Evolutionary conservation across 2,329 filamentous ascomycete genomes (phyloP).

Genomic region (Fusarium udum): DNA sequence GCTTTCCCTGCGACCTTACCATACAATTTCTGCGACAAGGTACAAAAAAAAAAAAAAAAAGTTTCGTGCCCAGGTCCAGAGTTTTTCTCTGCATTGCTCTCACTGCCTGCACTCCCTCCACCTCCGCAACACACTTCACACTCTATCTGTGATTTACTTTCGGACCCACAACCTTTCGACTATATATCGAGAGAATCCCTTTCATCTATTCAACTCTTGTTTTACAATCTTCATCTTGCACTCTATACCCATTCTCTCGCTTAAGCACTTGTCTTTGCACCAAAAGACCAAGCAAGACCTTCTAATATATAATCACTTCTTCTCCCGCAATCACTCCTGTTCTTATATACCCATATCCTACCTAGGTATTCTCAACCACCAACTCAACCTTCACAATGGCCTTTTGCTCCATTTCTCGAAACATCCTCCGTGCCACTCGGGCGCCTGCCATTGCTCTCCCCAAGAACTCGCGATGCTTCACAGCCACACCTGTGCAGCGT

Average conservation of each 20-base stretch:
- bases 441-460: slow-evolving; percentile 42
- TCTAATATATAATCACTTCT: slow-evolving; percentile 17
- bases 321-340: not conserved
- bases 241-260: slow-evolving; percentile 6
- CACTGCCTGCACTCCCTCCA: slow-evolving; percentile 15
- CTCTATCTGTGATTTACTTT: slow-evolving; percentile 25
- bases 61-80: slow-evolving; percentile 28
- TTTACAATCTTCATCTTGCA: slow-evolving; percentile 14
- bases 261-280: not conserved
- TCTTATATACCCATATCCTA: slow-evolving; percentile 1
- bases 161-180: slow-evolving; percentile 30
- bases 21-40: slow-evolving; percentile 14
- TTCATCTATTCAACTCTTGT: slow-evolving; percentile 15
- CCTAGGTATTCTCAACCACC: not conserved
- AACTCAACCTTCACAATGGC: slow-evolving; percentile 45
- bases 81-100: slow-evolving; percentile 26
- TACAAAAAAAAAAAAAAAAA: not conserved
- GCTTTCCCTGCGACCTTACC: slow-evolving; percentile 20
- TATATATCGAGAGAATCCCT: slow-evolving; percentile 40
- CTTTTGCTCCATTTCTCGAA: slow-evolving; percentile 45
- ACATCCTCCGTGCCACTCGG: slow-evolving; percentile 48
- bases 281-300: not conserved
- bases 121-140: slow-evolving; percentile 25
- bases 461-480: slow-evolving; percentile 47
- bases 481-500: slow-evolving; percentile 43